A percentile compares a stretch with the other conserved stretches of the same genome.
Conservation (phyloP, 1,284 basidiomycete genomes). For the Peniophora sp. region DNA sequence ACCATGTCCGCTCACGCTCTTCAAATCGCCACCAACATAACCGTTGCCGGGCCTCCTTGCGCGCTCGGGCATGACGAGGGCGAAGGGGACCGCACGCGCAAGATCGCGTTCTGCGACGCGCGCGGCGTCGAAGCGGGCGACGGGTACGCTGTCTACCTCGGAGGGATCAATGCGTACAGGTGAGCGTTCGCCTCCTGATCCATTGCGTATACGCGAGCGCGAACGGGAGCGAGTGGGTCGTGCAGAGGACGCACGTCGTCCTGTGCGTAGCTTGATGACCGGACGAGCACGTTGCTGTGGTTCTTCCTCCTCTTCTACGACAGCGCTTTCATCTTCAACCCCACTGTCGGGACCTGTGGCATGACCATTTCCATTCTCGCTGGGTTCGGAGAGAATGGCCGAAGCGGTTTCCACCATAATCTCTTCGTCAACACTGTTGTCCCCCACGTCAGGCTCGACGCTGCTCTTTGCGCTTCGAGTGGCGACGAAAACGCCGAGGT, state of each 20-base stretch:
- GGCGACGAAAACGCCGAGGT: constrained; percentile 58
- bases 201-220: constrained; percentile 58
- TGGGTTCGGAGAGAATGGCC: constrained; percentile 15
- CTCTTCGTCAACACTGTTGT: constrained; percentile 13
- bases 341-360: constrained; percentile 17
- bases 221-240: constrained; percentile 49
- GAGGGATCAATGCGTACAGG: constrained; percentile 40
- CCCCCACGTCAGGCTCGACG: constrained; percentile 8
- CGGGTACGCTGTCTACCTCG: constrained; percentile 61
- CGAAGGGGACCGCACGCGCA: constrained; percentile 58
- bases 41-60: constrained; percentile 18
- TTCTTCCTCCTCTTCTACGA: constrained; percentile 26
- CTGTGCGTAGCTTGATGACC: constrained; percentile 62
- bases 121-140: constrained; percentile 43
- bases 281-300: constrained; percentile 51
- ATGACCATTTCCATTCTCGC: constrained; percentile 18
- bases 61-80: constrained; percentile 65
- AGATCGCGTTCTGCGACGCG: constrained; percentile 51
- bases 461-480: background rate
- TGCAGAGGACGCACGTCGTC: constrained; percentile 28
- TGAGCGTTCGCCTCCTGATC: constrained; percentile 44
- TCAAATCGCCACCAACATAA: background rate
- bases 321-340: constrained; percentile 13
- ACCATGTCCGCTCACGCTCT: background rate
- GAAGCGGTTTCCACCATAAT: constrained; percentile 15